Evolutionary conservation across 2,329 filamentous ascomycete species (phyloP).

Genomic region (Corinectria fuckeliana): DNA sequence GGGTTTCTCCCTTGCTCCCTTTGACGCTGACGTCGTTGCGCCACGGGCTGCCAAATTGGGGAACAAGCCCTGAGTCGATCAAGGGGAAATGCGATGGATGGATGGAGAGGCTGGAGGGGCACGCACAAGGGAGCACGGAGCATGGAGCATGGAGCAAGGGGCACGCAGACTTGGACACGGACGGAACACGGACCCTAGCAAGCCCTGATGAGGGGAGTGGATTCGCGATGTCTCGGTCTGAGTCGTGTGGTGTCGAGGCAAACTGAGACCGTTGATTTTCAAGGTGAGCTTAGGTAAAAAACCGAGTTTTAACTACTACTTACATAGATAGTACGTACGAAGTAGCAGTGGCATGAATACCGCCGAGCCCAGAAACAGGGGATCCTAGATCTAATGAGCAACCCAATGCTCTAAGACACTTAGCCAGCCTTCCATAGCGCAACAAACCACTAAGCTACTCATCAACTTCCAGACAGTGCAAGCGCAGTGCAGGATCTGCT

Average conservation of each 20-base stretch:
- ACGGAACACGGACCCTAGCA: conserved; percentile 18
- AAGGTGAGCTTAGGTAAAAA: conserved; percentile 1
- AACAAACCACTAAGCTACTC: no score
- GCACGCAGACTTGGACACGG: conserved; percentile 24
- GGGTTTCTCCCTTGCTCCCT: conserved; percentile 3
- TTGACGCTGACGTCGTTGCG: conserved; percentile 33
- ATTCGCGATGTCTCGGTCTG: conserved; percentile 4
- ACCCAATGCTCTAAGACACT: not conserved
- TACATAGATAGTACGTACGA: no score
- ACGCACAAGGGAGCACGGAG: no score
- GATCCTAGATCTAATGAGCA: not conserved
- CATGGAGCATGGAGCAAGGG: conserved; percentile 22
- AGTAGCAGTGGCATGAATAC: not conserved
- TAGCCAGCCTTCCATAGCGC: no score
- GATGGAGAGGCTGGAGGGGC: not conserved
- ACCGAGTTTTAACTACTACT: no score
- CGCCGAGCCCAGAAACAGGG: not conserved
- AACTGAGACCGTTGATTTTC: conserved; percentile 10
- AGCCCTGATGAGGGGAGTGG: not conserved
- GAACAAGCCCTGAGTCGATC: conserved; percentile 30
- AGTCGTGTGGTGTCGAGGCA: conserved; percentile 2
- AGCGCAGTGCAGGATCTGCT: conserved; percentile 11
- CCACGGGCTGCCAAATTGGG: conserved; percentile 27
- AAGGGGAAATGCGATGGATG: conserved; percentile 36
- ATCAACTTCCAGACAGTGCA: not conserved